Evolutionary conservation across 345 rosid genomes (phyloP), one percentile per base, ranked within the genome.

Genomic region (Salix udensis): DNA sequence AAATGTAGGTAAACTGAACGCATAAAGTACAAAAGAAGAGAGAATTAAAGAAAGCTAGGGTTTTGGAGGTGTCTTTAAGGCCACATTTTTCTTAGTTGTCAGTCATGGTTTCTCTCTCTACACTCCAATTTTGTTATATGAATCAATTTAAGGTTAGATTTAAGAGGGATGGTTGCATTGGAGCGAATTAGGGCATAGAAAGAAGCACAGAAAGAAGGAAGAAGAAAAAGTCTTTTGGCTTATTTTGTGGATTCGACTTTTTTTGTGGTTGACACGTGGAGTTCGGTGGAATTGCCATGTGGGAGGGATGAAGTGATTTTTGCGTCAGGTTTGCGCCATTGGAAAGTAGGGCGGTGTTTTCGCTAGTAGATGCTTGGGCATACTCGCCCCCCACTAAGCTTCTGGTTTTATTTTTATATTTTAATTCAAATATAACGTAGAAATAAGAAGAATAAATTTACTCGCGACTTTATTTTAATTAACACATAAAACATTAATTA

Each of bases 31-130:
- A 30, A 23, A 65, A 5, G 13, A 42, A 26, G 72, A 71, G 52
- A 30, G 24, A 12, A 77, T 9, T 44, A 15, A 44, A 60, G 61
- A 71, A 46, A 31, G 50, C 48, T 65, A 53, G 30, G 76, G 72
- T 40, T 69, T 50, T 34, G 52, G 61, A 28, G 24, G 8, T 64
- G 18, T 73, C 36, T 60, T 78, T 72, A 65, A 21, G 67, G 26
- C 72, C 66, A 53, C 76, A 78, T 72, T 78, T 58, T 74, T 55
- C 71, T 64, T 39, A 78, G 76, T 72, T 72, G 67, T 65, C 62
- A 58, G 28, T 9, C 72, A 70, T 28, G 44, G 58, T 21, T 52
- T 64, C 46, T 61, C 75, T 62, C 71, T 64, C 58, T 69, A 74
- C 37, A 65, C 65, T 34, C 36, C 24, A 65, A 23, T 26, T 65